These are phyloP conservation scores for Lachnellula cervina DNA, from an alignment of 2,329 filamentous ascomycete species.

Conservation along the genomic window DNA sequence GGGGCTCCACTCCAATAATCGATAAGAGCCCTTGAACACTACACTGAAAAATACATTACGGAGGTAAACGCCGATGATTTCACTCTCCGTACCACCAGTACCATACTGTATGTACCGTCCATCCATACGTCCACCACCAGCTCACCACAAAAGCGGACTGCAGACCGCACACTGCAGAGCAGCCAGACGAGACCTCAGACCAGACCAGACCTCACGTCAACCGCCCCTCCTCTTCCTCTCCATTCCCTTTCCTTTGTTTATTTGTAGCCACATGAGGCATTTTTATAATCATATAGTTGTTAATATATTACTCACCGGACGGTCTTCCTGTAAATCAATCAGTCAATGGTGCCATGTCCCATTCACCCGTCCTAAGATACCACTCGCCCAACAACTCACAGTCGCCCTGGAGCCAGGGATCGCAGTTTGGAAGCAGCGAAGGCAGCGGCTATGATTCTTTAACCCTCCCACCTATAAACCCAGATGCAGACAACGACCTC, in stretches of 20 bases:
- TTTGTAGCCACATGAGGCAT: neutral
- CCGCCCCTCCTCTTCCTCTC: neutral
- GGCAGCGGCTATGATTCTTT: conserved; percentile 10
- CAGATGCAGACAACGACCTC: conserved; percentile 7
- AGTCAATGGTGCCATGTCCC: neutral
- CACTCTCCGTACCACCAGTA: too few relatives aligned
- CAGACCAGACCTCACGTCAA: neutral
- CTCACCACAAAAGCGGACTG: neutral
- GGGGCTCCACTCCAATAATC: neutral
- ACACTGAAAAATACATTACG: too few relatives aligned
- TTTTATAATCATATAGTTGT: neutral
- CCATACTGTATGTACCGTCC: too few relatives aligned
- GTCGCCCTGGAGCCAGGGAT: neutral
- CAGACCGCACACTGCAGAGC: neutral
- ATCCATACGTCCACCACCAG: neutral
- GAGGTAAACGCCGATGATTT: too few relatives aligned
- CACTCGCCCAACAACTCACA: conserved; percentile 4
- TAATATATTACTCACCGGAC: neutral
- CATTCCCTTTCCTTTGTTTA: neutral
- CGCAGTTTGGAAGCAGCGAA: neutral
- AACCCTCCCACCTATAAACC: conserved; percentile 20
- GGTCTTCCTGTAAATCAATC: neutral
- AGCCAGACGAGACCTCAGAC: too few relatives aligned
- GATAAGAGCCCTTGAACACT: too few relatives aligned
- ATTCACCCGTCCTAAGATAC: neutral